phyloP scores from a whole-genome alignment of 805 yeast genomes.

The Saturnispora besseyi region DNA sequence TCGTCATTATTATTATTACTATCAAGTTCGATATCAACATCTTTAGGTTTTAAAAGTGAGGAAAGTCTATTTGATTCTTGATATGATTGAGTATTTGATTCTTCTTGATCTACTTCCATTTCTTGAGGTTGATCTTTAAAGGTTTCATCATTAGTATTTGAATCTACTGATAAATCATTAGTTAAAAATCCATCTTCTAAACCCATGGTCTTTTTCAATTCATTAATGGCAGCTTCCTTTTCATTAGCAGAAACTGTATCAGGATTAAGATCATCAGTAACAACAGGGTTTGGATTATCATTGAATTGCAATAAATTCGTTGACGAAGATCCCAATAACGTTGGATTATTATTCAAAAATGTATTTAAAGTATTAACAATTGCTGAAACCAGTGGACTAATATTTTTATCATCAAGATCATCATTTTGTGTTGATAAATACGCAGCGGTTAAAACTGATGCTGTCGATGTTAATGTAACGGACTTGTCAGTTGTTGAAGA shows the following conservation, averaged over 20 bases:
- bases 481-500: slow-evolving; percentile 16
- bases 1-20: neutral
- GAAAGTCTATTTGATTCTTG: neutral
- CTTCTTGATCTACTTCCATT: neutral
- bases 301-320: neutral
- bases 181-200: slow-evolving; percentile 1
- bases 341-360: slow-evolving; percentile 7
- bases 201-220: slow-evolving; percentile 6
- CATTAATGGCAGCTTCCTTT: slow-evolving; percentile 8
- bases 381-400: slow-evolving; percentile 22
- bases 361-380: slow-evolving; percentile 23
- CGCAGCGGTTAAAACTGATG: slow-evolving; percentile 19
- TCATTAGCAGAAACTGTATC: slow-evolving; percentile 5
- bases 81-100: neutral
- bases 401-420: slow-evolving; percentile 13
- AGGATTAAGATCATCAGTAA: neutral
- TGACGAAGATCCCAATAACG: neutral
- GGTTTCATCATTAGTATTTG: neutral
- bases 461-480: slow-evolving; percentile 20
- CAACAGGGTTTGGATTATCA: neutral
- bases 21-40: neutral
- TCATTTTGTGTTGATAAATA: slow-evolving; percentile 14
- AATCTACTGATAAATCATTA: neutral
- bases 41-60: neutral
- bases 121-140: neutral